Evolutionary conservation across 345 rosid species (phyloP).

Genomic region (Cochlearia excelsa): DNA sequence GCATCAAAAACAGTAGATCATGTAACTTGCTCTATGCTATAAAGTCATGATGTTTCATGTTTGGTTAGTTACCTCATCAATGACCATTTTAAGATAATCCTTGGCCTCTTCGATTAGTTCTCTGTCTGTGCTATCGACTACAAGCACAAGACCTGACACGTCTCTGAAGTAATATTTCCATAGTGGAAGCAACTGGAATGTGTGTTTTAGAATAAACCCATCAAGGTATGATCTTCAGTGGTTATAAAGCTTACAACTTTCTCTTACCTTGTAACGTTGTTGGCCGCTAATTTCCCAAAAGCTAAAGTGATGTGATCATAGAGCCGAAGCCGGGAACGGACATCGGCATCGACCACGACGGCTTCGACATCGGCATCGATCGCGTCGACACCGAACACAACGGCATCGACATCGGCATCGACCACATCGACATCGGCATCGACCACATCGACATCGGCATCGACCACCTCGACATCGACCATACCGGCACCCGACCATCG

Average conservation of each 20-base stretch:
- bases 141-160: constrained; percentile 24
- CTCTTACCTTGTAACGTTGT: background rate
- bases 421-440: too few relatives aligned
- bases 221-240: background rate
- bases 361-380: too few relatives aligned
- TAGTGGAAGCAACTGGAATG: background rate
- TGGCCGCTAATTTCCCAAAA: too few relatives aligned
- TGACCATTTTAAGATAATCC: constrained; percentile 18
- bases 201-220: background rate
- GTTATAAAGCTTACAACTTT: constrained; percentile 2
- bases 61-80: constrained; percentile 27
- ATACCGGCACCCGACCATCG: too few relatives aligned
- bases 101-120: constrained; percentile 26
- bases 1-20: constrained; percentile 4
- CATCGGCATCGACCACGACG: too few relatives aligned
- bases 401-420: too few relatives aligned
- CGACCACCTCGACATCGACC: too few relatives aligned
- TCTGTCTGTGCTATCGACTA: constrained; percentile 34
- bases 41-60: background rate
- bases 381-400: too few relatives aligned
- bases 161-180: constrained; percentile 10
- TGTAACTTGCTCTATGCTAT: background rate
- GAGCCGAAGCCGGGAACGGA: too few relatives aligned
- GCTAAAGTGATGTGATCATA: too few relatives aligned
- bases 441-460: too few relatives aligned